phyloP scores from a whole-genome alignment of 768 basidiomycete species.

The Kwoniella dendrophila region DNA sequence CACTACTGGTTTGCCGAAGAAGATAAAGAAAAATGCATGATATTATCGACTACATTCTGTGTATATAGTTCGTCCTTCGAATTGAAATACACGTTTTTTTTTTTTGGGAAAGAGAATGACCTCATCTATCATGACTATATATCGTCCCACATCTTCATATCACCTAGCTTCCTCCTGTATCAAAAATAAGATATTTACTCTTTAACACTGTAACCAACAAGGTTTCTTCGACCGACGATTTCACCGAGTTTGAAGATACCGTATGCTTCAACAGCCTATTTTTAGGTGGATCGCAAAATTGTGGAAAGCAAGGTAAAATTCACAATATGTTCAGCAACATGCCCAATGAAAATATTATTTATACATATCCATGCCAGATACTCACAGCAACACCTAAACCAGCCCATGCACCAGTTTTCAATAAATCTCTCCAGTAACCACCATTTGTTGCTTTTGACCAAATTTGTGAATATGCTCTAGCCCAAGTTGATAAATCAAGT shows the following conservation, averaged over 20 bases:
- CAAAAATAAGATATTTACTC: constrained; percentile 32
- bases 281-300: background rate
- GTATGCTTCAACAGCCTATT: constrained; percentile 54
- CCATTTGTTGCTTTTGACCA: constrained; percentile 42
- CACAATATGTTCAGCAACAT: background rate
- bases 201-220: constrained; percentile 56
- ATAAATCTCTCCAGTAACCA: constrained; percentile 42
- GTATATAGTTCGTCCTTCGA: too few species aligned
- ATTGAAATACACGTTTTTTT: background rate
- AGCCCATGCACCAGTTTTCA: constrained; percentile 54
- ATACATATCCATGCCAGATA: constrained; percentile 5
- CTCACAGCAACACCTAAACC: constrained; percentile 53
- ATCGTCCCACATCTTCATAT: background rate
- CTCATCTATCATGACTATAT: background rate
- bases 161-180: background rate
- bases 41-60: too few species aligned
- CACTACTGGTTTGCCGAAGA: too few species aligned
- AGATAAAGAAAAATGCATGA: constrained; percentile 12
- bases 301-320: background rate
- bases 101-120: background rate
- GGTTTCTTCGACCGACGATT: constrained; percentile 55
- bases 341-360: background rate
- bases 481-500: constrained; percentile 45
- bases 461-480: constrained; percentile 51
- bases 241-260: constrained; percentile 57